phyloP scores from a whole-genome alignment of 208 protist genomes.

The Wallacemonas sp. region DNA sequence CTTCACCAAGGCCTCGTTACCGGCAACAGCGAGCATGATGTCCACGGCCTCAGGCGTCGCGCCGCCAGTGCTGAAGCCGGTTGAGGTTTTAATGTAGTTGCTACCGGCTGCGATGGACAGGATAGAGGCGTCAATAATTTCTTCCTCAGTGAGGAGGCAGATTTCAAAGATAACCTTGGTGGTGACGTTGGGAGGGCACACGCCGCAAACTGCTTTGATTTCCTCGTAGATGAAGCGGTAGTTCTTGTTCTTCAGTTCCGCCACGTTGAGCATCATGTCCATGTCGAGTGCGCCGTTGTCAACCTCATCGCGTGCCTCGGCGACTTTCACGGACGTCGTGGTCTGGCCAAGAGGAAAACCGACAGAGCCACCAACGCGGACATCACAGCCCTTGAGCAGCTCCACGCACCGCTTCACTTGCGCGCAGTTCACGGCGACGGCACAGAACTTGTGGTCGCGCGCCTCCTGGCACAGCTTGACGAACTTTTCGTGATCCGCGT shows the following conservation, averaged over 20 bases:
- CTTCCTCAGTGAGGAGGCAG: constrained; percentile 82
- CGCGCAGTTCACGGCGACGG: constrained; percentile 93
- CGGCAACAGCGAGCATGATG: constrained; percentile 92
- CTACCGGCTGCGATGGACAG: constrained; percentile 85
- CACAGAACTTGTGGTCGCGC: constrained; percentile 68
- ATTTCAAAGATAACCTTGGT: constrained; percentile 95
- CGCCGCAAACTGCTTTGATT: constrained; percentile 69
- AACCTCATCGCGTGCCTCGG: constrained; percentile 73
- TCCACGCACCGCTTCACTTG: constrained; percentile 54
- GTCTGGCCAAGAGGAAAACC: constrained; percentile 95
- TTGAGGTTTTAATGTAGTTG: constrained; percentile 96
- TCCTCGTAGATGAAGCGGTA: constrained; percentile 87
- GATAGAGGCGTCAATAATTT: constrained; percentile 92
- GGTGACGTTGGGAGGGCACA: constrained; percentile 28
- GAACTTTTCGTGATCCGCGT: constrained; percentile 43
- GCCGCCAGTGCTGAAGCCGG: constrained; percentile 91
- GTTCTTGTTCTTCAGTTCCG: constrained; percentile 77
- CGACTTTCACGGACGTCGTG: constrained; percentile 74
- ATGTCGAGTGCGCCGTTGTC: constrained; percentile 89
- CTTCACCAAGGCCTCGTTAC: constrained; percentile 82
- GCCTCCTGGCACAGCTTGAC: constrained; percentile 91
- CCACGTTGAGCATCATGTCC: constrained; percentile 96
- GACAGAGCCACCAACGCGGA: constrained; percentile 69
- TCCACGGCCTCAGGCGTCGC: constrained; percentile 86
- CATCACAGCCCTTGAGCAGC: constrained; percentile 41